These are phyloP conservation scores for Kentomonas sorsogonicus DNA, from an alignment of 208 protist genomes.

Conservation along the genomic window DNA sequence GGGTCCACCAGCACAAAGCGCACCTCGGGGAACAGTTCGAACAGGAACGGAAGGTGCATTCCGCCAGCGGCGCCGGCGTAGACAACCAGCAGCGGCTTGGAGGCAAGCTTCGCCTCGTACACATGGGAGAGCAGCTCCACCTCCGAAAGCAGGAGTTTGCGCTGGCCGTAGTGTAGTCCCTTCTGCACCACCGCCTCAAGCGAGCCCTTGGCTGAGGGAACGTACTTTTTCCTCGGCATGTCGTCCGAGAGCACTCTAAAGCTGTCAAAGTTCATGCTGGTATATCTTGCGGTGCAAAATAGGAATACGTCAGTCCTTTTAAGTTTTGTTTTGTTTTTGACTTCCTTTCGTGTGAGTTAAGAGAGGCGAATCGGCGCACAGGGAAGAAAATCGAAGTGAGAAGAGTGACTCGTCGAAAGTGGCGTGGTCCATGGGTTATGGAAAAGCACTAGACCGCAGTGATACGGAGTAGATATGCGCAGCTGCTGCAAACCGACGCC, in stretches of 20 bases:
- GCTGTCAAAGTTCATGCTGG: slow-evolving; percentile 44
- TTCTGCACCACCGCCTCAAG: slow-evolving; percentile 52
- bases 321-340: no score
- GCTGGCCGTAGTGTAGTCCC: slow-evolving; percentile 92
- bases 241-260: slow-evolving; percentile 30
- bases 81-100: slow-evolving; percentile 65
- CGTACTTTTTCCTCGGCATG: slow-evolving; percentile 45
- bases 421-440: no score
- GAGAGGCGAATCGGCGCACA: no score
- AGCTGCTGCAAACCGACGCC: no score
- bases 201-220: slow-evolving; percentile 31
- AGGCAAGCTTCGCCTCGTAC: neutral
- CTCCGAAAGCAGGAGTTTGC: slow-evolving; percentile 93
- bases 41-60: slow-evolving; percentile 87
- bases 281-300: no score
- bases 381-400: no score
- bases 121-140: slow-evolving; percentile 88
- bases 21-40: slow-evolving; percentile 58
- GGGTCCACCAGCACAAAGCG: slow-evolving; percentile 93
- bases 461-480: no score
- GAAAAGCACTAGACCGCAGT: no score
- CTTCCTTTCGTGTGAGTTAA: no score
- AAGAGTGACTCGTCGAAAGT: no score
- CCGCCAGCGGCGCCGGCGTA: slow-evolving; percentile 94
- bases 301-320: no score